phyloP scores from a whole-genome alignment of 148 eudicot species.

The Polygonum maritimum region DNA sequence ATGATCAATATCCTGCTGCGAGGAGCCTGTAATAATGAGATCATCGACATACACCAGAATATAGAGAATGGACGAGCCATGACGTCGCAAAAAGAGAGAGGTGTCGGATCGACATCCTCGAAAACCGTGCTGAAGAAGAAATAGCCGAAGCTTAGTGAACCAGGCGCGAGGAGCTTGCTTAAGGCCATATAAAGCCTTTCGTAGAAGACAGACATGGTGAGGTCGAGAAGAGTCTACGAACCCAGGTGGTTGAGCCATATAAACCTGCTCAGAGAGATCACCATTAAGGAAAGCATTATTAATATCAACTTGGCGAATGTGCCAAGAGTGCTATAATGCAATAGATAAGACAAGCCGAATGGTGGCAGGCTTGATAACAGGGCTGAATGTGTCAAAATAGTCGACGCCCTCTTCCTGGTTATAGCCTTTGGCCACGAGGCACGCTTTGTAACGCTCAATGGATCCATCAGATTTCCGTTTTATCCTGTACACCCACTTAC shows the following conservation, averaged over 20 bases:
- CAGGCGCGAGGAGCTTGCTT: not conserved
- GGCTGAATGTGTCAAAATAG: slow-evolving; percentile 7
- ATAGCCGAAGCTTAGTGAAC: not conserved
- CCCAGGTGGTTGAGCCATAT: not conserved
- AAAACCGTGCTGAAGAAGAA: not conserved
- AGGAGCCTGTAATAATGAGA: not conserved
- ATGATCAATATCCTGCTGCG: not conserved
- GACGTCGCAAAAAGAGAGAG: not conserved
- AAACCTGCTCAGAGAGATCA: not conserved
- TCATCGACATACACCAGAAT: slow-evolving; percentile 5
- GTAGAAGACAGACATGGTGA: not conserved
- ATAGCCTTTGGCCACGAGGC: slow-evolving; percentile 14
- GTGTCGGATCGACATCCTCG: not conserved
- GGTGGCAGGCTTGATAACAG: not conserved
- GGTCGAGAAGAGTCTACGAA: not conserved
- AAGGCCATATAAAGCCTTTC: slow-evolving; percentile 2
- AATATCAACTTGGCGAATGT: too few relatives aligned
- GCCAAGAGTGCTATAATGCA: too few relatives aligned
- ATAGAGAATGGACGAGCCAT: not conserved
- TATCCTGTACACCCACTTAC: slow-evolving; percentile 9
- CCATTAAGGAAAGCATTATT: too few relatives aligned
- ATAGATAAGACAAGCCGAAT: not conserved
- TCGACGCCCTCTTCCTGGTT: slow-evolving; percentile 8
- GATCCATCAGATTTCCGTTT: slow-evolving; percentile 5
- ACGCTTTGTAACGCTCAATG: slow-evolving; percentile 10